These are phyloP conservation scores for Aspergillus sclerotioniger DNA, from an alignment of 495 filamentous ascomycete species.

Conservation along the genomic window DNA sequence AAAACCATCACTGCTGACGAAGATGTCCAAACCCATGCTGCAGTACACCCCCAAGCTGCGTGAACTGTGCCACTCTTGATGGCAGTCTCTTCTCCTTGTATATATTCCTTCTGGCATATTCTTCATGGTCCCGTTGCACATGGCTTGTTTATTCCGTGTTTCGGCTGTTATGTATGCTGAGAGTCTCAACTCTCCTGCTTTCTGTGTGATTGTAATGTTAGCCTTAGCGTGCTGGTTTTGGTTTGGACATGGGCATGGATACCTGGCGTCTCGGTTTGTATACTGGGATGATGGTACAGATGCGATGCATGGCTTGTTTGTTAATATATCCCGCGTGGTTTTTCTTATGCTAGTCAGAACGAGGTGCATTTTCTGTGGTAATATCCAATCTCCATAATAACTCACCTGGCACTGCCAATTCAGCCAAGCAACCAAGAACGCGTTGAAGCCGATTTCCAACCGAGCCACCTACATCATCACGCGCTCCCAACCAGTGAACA, in stretches of 20 bases:
- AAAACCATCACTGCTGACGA: constrained; percentile 10
- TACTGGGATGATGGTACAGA: not conserved
- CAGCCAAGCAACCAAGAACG: too few relatives aligned
- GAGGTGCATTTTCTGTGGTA: too few relatives aligned
- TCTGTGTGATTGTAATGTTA: not conserved
- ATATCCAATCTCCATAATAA: too few relatives aligned
- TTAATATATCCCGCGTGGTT: not conserved
- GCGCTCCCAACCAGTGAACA: too few relatives aligned
- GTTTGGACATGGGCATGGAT: constrained; percentile 6
- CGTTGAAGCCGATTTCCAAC: not conserved
- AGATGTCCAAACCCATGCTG: not conserved
- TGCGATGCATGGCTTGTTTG: constrained; percentile 1
- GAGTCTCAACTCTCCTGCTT: not conserved
- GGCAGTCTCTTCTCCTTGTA: not conserved
- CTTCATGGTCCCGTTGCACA: not conserved
- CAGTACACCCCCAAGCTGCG: constrained; percentile 1
- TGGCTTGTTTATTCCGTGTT: not conserved
- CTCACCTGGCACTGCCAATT: too few relatives aligned
- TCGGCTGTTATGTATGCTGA: not conserved
- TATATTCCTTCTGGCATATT: constrained; percentile 5
- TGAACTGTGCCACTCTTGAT: not conserved
- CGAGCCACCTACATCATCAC: not conserved
- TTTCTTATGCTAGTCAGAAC: not conserved
- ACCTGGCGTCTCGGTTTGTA: constrained; percentile 11
- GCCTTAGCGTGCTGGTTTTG: constrained; percentile 8